Evolutionary conservation across 2,329 filamentous ascomycete species (phyloP).

Genomic region (Coniella lustricola): DNA sequence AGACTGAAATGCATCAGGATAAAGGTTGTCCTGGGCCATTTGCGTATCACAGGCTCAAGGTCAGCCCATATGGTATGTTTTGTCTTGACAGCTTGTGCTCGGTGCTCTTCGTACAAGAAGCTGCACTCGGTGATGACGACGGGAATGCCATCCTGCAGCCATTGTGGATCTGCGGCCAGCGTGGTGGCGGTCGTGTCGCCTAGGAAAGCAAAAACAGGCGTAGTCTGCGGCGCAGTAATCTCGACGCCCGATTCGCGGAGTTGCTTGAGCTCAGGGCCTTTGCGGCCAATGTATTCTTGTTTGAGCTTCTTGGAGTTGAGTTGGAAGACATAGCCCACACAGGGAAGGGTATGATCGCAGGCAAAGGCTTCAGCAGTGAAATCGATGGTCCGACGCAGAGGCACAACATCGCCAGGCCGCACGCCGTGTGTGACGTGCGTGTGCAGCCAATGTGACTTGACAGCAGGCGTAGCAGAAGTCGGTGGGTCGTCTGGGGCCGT

Average conservation of each 20-base stretch:
- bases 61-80: constrained; percentile 42
- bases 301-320: constrained; percentile 32
- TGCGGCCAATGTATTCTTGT: constrained; percentile 29
- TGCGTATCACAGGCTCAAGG: constrained; percentile 35
- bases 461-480: neutral
- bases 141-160: constrained; percentile 32
- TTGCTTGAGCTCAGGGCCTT: constrained; percentile 30
- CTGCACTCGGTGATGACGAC: constrained; percentile 45
- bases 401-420: constrained; percentile 27
- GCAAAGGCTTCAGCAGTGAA: constrained; percentile 35
- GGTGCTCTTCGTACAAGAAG: constrained; percentile 37
- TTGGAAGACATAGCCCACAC: constrained; percentile 40
- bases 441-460: constrained; percentile 21
- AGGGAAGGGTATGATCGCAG: constrained; percentile 42
- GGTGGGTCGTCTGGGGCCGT: constrained; percentile 7
- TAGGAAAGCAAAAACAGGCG: constrained; percentile 40
- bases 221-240: constrained; percentile 32
- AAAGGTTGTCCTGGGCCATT: constrained; percentile 36
- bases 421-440: constrained; percentile 36
- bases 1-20: constrained; percentile 42
- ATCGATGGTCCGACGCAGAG: constrained; percentile 28
- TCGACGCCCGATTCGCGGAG: constrained; percentile 31
- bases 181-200: constrained; percentile 38
- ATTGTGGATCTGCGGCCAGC: constrained; percentile 32
- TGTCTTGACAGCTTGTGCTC: constrained; percentile 36